Evolutionary conservation across 2,329 filamentous ascomycete genomes (phyloP).

Genomic region (Paecilomyces dactylethromorphus): DNA sequence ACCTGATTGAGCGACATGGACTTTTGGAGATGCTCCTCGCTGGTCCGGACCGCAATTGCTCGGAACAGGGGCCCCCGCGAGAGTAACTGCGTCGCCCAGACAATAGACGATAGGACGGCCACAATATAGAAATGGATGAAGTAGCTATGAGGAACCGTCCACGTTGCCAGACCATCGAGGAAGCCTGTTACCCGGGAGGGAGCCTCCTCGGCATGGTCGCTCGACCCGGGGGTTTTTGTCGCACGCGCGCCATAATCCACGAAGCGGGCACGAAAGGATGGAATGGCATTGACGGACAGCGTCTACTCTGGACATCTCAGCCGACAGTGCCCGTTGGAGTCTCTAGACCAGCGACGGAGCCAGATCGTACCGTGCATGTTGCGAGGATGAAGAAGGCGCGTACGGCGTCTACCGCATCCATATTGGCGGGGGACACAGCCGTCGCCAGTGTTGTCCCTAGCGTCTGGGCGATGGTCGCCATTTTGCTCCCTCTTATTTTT

Average conservation of each 20-base stretch:
- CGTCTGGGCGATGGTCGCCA: not conserved
- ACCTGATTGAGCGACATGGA: slow-evolving; percentile 60
- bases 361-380: slow-evolving; percentile 28
- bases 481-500: not conserved
- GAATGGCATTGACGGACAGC: slow-evolving; percentile 45
- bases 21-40: slow-evolving; percentile 21
- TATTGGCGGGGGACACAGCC: slow-evolving; percentile 3
- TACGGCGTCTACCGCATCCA: slow-evolving; percentile 28
- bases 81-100: slow-evolving; percentile 65
- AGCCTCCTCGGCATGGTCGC: not conserved
- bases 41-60: slow-evolving; percentile 39
- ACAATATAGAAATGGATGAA: slow-evolving; percentile 82
- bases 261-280: slow-evolving; percentile 49
- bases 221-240: slow-evolving; percentile 13
- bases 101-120: slow-evolving; percentile 61
- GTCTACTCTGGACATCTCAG: slow-evolving; percentile 25
- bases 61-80: slow-evolving; percentile 49
- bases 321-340: not conserved
- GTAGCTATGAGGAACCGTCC: slow-evolving; percentile 77
- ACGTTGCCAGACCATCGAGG: slow-evolving; percentile 46
- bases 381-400: slow-evolving; percentile 32
- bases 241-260: slow-evolving; percentile 55
- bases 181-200: slow-evolving; percentile 14
- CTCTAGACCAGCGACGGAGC: not conserved
- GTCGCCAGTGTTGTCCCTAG: not conserved